These are phyloP conservation scores for Pseudogymnoascus pannorum DNA, from an alignment of 2,329 filamentous ascomycete genomes.

Conservation along the genomic window DNA sequence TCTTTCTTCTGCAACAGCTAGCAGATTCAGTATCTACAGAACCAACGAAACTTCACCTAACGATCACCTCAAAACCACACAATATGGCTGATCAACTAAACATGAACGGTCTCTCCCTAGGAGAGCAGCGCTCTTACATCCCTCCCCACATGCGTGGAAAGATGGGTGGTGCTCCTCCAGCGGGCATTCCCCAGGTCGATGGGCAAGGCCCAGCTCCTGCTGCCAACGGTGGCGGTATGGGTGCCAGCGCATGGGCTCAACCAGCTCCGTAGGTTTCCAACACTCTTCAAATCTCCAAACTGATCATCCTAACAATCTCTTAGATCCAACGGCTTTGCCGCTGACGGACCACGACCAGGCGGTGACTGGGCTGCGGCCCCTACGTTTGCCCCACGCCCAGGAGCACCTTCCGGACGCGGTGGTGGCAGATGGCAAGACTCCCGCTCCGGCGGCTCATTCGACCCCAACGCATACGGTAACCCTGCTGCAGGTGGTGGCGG, in stretches of 20 bases:
- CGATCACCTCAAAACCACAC: slow-evolving; percentile 21
- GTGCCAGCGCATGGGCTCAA: slow-evolving; percentile 54
- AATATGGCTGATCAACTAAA: slow-evolving; percentile 80
- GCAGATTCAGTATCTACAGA: not conserved
- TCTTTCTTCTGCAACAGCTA: not conserved
- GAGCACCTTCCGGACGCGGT: slow-evolving; percentile 29
- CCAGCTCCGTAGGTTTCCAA: slow-evolving; percentile 41
- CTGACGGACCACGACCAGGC: slow-evolving; percentile 23
- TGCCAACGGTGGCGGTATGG: slow-evolving; percentile 36
- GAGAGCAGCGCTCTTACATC: slow-evolving; percentile 65
- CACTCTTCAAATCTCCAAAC: slow-evolving; percentile 6
- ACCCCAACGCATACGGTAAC: slow-evolving; percentile 52
- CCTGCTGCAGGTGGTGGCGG: slow-evolving; percentile 31
- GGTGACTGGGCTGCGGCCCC: slow-evolving; percentile 30
- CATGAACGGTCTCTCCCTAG: slow-evolving; percentile 66
- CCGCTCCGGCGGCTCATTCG: slow-evolving; percentile 36
- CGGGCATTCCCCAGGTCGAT: slow-evolving; percentile 10
- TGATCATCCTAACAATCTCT: slow-evolving; percentile 9
- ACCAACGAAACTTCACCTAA: slow-evolving; percentile 11
- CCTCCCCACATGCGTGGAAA: slow-evolving; percentile 73
- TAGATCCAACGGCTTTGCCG: slow-evolving; percentile 44
- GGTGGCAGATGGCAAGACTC: slow-evolving; percentile 28
- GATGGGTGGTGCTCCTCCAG: slow-evolving; percentile 30
- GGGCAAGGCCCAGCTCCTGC: slow-evolving; percentile 8
- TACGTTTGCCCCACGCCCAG: slow-evolving; percentile 30